Evolutionary conservation across 1,139 yeast genomes (phyloP), one percentile per base, ranked within the genome.

Genomic region (Saccharomycopsis hybrid): DNA sequence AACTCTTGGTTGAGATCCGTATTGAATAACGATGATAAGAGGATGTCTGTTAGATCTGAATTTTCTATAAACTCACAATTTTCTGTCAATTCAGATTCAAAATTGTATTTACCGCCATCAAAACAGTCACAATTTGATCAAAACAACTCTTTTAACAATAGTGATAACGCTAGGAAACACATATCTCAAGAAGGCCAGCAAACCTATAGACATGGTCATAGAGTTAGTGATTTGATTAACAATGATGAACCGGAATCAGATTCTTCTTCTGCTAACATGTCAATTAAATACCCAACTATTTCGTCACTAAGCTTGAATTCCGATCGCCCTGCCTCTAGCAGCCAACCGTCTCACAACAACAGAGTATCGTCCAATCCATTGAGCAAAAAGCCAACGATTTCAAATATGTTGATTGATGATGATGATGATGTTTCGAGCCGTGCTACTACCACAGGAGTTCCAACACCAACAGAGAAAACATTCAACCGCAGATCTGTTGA

Each of bases 361-460:
- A 36, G 39, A 36, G 8, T n/a, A 25, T 3, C 11, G 5, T 18
- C 5, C 24, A 37, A 25, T 28, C 40, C 43, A 24, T 28, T 43
- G 29, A 44, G 47, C 27, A 50, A 49, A 32, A 50, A 50, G 29
- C 53, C 53, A 9, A 50, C 53, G 13, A 50, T 50, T 42, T 48
- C 43, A 32, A 48, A 40, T 33, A 44, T 50, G 48, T 41, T 50
- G 18, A 30, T 24, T 11, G 18, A 36, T 13, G 39, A 5, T 5
- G 24, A 5, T 24, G 24, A 8, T 8, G 7, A 9, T 5, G 5
- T 24, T 36, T 9, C n/a, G 5, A 36, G 13, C 39, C 13, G 18
- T 36, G 33, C 8, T 9, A 31, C 33, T 5, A 9, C 9, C 9
- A 31, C 33, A 7, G 39, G 24, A 5, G 5, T 13, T 5, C 24